Conservation (phyloP, 106 monocot species). For the Apostasia ramifera region DNA sequence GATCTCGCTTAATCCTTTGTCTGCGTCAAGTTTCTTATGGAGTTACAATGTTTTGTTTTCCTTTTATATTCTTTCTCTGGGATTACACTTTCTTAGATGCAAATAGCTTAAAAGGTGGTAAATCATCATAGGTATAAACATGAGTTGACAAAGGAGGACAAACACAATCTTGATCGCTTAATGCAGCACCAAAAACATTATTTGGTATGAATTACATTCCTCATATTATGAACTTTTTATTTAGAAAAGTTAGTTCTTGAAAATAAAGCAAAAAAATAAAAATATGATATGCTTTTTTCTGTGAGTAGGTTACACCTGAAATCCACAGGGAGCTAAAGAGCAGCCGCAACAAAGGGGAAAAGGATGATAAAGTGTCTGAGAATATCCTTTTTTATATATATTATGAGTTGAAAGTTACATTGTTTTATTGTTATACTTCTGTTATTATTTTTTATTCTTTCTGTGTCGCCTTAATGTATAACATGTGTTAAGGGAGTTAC, state of each 20-base stretch:
- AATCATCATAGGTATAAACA: constrained; percentile 54
- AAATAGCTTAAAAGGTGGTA: constrained; percentile 2
- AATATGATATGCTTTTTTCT: constrained; percentile 4
- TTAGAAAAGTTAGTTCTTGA: background rate
- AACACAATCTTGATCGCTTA: constrained; percentile 34
- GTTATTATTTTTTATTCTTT: too few relatives aligned
- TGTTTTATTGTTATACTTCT: too few relatives aligned
- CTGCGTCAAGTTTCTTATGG: too few relatives aligned
- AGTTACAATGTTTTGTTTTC: too few relatives aligned
- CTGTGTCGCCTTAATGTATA: too few relatives aligned
- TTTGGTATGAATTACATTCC: constrained; percentile 28
- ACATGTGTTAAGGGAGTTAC: too few relatives aligned
- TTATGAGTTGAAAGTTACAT: too few relatives aligned
- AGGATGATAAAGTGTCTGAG: constrained; percentile 51
- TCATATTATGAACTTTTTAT: background rate
- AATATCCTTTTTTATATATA: constrained; percentile 62
- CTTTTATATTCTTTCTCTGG: too few relatives aligned
- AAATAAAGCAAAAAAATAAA: too few relatives aligned
- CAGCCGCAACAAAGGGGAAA: constrained; percentile 76
- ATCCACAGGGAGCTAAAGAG: constrained; percentile 75
- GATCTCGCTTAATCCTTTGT: too few relatives aligned
- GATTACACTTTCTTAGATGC: too few relatives aligned
- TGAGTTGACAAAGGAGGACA: constrained; percentile 53
- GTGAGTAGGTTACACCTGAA: constrained; percentile 88
- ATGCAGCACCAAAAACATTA: constrained; percentile 71